Base-by-base conservation (phyloP, 2,329 filamentous ascomycete species). In the Fusarium newnesense region DNA sequence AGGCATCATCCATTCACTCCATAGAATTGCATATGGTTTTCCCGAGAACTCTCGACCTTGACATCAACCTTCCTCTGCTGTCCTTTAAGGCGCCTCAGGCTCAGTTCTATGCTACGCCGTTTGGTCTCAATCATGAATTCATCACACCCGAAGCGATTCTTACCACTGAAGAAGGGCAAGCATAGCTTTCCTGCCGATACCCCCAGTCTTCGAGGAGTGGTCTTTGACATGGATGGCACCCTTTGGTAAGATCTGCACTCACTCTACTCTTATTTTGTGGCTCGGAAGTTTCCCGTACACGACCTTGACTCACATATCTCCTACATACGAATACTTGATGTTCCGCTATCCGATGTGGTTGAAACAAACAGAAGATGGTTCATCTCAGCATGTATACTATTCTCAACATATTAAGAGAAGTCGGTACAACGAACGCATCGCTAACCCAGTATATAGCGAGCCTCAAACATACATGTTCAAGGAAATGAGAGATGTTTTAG, bases 191-290 rank as follows among this genome's bases (percentile, higher is more conserved):
- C 80, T 7, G 74, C 77, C 30, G 78, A 79, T 13, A 79, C 82
- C 28, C 87, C 87, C 4, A 84, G 79, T 64, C 81, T 93, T 34
- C 85, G 85, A 68, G 91, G 91, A 7, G 83, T 92, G 4, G 87
- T 98, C 19, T 98, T 98, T 83, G 96, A 99, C 83, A 94, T 99
- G 72, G 96, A 99, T 82, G 96, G 96, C 7, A 99, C 96, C 30
- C 83, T 98, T 68, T 98, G 93, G 95, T 97, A 83, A 84, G 91
- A 86, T 26, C 49, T 54, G 44, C 39, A 63, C 60, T 54, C 46
- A 30, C 19, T 53, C 50, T 40, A 9, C 32, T 54, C 50, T 28
- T 42, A 26, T 54, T 54, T 28, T 40, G 21, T 54, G 50, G 24
- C 34, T 19, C 50, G 34, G 50, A 60, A 37, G 37, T 44, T 50